Base-by-base conservation (phyloP, 2,329 filamentous ascomycete species). In the Chlorencoelia australis region DNA sequence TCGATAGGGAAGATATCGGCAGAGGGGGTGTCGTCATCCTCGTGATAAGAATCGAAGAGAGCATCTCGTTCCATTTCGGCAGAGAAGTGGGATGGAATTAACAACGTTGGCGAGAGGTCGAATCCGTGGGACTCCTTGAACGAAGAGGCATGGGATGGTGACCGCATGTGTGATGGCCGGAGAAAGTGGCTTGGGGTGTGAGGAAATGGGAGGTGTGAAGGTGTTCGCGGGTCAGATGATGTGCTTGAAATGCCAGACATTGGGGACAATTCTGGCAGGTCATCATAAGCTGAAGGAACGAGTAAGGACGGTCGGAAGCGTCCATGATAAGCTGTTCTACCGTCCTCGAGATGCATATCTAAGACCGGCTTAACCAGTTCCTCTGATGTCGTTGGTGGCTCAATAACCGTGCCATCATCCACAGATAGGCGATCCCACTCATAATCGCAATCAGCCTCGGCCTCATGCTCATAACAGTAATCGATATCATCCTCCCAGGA, bases 401-500 rank as follows among this genome's bases (percentile, higher is more conserved):
- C 10, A 59, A 61, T 35, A 58, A 57, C 37, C 16, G 48, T 53
- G 26, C 62, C 41, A 31, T 44, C 44, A 8, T 76, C 73, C 35
- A 70, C 48, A 0, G 73, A 78, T 3, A 66, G 61, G 11, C 70
- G 68, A 40, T 76, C 72, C 75, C 75, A 80, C 29, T 75, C 69
- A 47, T 77, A 80, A 43, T 80, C 69, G 50, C 73, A 80, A 54
- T 79, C 65, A 6, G 75, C 76, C 53, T 81, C 77, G 9, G 69
- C 74, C 45, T 75, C 76, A 47, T 82, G 73, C 45, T 80, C 75
- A 50, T 82, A 82, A 51, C 73, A 79, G 55, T 79, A 82, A 51
- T 82, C 77, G 42, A 82, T 80, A 43, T 75, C 75, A 35, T 79
- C 75, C 49, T 82, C 77, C 77, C 77, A 82, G 46, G 62, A 58